Conservation (phyloP, 208 protist genomes). For the Leishmania braziliensis region DNA sequence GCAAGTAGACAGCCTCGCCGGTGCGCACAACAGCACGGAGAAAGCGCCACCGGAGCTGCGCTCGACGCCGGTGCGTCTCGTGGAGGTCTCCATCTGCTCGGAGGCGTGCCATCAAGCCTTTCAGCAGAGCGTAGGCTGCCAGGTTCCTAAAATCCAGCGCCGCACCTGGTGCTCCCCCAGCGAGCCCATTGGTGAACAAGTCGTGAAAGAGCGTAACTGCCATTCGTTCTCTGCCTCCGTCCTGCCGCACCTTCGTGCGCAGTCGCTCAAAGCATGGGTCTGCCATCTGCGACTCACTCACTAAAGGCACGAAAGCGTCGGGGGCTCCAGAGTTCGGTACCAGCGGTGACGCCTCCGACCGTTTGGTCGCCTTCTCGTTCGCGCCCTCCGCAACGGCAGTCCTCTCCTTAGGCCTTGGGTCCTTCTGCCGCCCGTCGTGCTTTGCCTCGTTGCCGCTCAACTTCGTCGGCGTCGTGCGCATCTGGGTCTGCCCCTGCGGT, state of each 20-base stretch:
- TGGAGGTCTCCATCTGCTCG: conserved; percentile 33
- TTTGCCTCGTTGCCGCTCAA: neutral
- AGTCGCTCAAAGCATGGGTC: conserved; percentile 48
- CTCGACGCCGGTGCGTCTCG: conserved; percentile 33
- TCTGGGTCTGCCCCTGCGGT: neutral
- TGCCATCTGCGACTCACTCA: neutral
- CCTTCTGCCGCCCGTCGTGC: neutral
- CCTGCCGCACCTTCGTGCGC: conserved; percentile 50
- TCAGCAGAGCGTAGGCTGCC: conserved; percentile 58
- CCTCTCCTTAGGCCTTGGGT: neutral
- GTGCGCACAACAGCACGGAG: conserved; percentile 79
- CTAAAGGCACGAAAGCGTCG: neutral
- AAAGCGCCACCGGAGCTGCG: conserved; percentile 77
- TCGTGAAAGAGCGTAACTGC: conserved; percentile 10
- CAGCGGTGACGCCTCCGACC: neutral
- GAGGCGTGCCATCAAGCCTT: conserved; percentile 40
- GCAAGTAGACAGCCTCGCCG: conserved; percentile 72
- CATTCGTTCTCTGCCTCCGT: conserved; percentile 23
- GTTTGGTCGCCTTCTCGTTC: neutral
- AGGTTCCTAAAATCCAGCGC: conserved; percentile 19
- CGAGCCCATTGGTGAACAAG: no score
- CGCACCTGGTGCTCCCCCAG: neutral
- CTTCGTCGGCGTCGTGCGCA: neutral
- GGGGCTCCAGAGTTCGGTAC: no score
- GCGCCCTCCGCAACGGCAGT: neutral